Evolutionary conservation across 2,329 filamentous ascomycete genomes (phyloP), one percentile per base, ranked within the genome.

Genomic region (Colletotrichum lindemuthianum): DNA sequence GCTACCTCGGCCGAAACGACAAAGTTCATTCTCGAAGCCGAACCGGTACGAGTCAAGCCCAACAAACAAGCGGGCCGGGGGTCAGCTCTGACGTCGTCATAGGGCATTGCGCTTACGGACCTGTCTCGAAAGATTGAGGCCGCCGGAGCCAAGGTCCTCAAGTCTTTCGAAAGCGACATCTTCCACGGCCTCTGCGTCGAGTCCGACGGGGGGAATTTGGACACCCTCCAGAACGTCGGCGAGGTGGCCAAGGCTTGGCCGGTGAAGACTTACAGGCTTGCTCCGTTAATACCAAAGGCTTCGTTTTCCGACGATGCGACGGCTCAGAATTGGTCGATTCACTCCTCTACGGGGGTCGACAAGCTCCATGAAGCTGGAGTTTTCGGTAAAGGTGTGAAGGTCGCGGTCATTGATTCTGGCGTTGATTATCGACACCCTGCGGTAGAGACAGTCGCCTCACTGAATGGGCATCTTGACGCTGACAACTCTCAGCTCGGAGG

Each of bases 141-240:
- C 1, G 55, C 49, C 4, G 68, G 69, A 7, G 55, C 54, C 11
- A 69, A 40, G 7, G 39, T 71, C 8, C 48, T 69, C 24, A 69
- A 66, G 11, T 65, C 66, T 2, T 71, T 69, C 5, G 41, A 58
- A 11, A 63, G 53, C 39, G 75, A 77, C 56, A 60, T 78, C 32
- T 79, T 79, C 45, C 69, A 68, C 6, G 77, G 77, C 2, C 65
- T 77, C 34, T 70, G 72, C 12, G 50, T 79, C 10, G 71, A 77
- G 50, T 72, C 74, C 2, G 70, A 71, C 15, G 66, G 65, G 5
- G 72, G 77, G 41, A 77, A 77, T 44, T 60, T 72, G 16, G 77
- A 79, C 24, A 72, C 72, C 2, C 63, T 79, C 6, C 69, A 69
- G 10, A 43, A 40, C 8, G 32, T 68, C 2, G 11, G 9, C 8